Evolutionary conservation across 371 early-diverging fungal species (phyloP).

Genomic region (Mucor irregularis): DNA sequence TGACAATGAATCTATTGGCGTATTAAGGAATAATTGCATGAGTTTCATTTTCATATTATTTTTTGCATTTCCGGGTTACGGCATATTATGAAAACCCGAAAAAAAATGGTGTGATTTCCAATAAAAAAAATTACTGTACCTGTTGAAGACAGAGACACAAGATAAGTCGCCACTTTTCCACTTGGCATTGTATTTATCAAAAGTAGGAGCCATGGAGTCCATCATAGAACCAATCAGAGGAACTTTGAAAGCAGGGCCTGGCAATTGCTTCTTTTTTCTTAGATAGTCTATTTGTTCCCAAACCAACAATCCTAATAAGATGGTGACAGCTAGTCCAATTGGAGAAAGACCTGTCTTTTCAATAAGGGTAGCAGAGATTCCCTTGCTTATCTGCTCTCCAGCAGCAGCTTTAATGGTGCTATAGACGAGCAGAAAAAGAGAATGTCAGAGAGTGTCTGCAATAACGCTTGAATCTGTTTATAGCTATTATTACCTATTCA

Average conservation of each 20-base stretch:
- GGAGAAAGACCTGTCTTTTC: slow-evolving; percentile 11
- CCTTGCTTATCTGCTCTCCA: background rate
- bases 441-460: too few relatives aligned
- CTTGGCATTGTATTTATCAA: slow-evolving; percentile 30
- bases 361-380: background rate
- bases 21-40: too few relatives aligned
- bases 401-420: slow-evolving; percentile 1
- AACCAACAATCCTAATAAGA: slow-evolving; percentile 16
- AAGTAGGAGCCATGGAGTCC: slow-evolving; percentile 31
- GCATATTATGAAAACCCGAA: background rate
- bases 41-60: too few relatives aligned
- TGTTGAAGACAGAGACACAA: slow-evolving; percentile 30
- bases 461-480: too few relatives aligned
- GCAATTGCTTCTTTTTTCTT: slow-evolving; percentile 26
- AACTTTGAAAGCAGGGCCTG: slow-evolving; percentile 27
- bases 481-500: too few relatives aligned
- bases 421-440: too few relatives aligned
- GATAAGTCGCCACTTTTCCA: slow-evolving; percentile 34
- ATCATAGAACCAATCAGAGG: slow-evolving; percentile 31
- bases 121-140: slow-evolving; percentile 11
- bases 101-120: background rate
- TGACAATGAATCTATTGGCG: slow-evolving; percentile 52
- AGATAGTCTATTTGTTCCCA: slow-evolving; percentile 28
- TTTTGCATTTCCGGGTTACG: background rate
- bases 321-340: slow-evolving; percentile 15